Base-by-base conservation (phyloP, 345 rosid genomes). In the Citrus reticulata region DNA sequence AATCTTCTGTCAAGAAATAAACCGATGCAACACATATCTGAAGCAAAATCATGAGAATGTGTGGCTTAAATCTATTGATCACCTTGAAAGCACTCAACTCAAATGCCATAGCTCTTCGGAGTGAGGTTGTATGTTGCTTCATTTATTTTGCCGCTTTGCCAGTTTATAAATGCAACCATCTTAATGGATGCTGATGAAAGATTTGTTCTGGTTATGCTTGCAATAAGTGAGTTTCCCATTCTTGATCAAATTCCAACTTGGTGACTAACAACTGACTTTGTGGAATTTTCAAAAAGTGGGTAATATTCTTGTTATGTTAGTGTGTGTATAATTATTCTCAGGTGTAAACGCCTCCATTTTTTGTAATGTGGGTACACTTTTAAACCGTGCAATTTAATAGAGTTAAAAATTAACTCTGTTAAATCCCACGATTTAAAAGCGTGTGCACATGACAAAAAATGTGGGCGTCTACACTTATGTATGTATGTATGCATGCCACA, bases 1-100 rank as follows among this genome's bases (percentile, higher is more conserved):
- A 62, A 49, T 83, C 81, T 79, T 82, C 81, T 9, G 81, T 70
- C 27, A 82, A 11, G 62, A 82, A 77, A 76, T 82, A 77, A 51
- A 79, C 69, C 42, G 80, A 42, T 32, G 81, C 19, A 32, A 27
- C 74, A 29, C 57, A 19, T 29, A 61, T 57, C 35, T 82, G 85
- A 30, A 71, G 64, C 29, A 76, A 63, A 74, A 82, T 70, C 81
- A 82, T 34, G 63, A 81, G 76, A 51, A 79, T 25, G 37, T 82
- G 83, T 4, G 81, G 83, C 74, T 62, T 62, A 49, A 68, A 77
- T 73, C 81, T 80, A 68, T 68, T 59, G 17, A 19, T 20, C 69
- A 13, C 58, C 34, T 34, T 42, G 61, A 63, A 46, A 62, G n/a
- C 46, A 10, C 42, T 11, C 13, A 4, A n/a, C 58, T 42, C 42